These are phyloP conservation scores for Penicillium pancosmium DNA, from an alignment of 495 filamentous ascomycete genomes.

Conservation along the genomic window DNA sequence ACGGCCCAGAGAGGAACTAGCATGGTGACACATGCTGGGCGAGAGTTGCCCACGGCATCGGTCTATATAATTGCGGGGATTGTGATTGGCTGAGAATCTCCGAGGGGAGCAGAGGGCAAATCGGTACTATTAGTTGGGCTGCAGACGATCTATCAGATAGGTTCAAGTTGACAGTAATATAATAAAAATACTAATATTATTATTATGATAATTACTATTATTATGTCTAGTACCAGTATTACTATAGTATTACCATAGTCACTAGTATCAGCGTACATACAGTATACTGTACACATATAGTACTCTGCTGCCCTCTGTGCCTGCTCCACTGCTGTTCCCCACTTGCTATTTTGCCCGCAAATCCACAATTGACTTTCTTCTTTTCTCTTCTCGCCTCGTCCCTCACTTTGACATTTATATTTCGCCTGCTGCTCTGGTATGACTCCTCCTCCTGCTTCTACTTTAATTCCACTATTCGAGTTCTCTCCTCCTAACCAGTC, in stretches of 20 bases:
- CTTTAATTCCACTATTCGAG: neutral
- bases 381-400: neutral
- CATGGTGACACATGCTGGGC: too few species aligned
- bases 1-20: too few species aligned
- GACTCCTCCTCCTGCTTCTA: neutral
- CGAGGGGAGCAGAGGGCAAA: neutral
- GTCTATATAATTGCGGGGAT: neutral
- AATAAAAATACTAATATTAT: neutral
- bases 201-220: neutral
- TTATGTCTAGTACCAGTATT: too few species aligned
- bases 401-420: neutral
- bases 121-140: neutral
- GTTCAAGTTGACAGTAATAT: neutral
- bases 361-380: neutral
- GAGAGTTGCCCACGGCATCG: too few species aligned
- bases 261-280: too few species aligned
- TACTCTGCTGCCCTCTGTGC: too few species aligned
- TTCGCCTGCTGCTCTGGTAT: too few species aligned
- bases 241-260: too few species aligned
- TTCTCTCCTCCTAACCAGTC: neutral
- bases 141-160: conserved; percentile 1
- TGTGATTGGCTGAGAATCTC: neutral
- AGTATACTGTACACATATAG: too few species aligned
- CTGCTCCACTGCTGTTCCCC: neutral
- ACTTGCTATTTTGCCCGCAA: neutral